phyloP scores from a whole-genome alignment of 768 basidiomycete species.

The Lentinula guzmanii region DNA sequence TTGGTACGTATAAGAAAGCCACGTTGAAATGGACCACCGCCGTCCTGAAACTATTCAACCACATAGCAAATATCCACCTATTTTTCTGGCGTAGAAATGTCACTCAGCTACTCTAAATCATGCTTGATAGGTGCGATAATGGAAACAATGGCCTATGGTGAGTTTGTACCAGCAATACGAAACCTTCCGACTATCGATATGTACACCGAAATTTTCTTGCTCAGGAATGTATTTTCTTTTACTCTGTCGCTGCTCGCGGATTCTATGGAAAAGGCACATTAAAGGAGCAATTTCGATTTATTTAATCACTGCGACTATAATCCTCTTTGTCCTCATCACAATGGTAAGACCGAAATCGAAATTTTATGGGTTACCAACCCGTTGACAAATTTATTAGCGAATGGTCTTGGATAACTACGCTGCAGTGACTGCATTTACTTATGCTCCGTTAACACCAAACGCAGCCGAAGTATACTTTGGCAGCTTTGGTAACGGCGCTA shows the following conservation, averaged over 20 bases:
- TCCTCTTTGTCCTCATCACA: conserved; percentile 11
- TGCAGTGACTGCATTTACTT: conserved; percentile 9
- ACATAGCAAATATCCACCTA: no score
- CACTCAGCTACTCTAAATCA: conserved; percentile 7
- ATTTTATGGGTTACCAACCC: not conserved
- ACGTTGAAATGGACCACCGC: no score
- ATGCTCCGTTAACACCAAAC: conserved; percentile 7
- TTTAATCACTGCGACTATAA: conserved; percentile 3
- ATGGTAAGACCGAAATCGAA: conserved; percentile 1
- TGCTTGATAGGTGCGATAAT: conserved; percentile 7
- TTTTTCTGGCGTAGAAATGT: not conserved
- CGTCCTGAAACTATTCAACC: no score
- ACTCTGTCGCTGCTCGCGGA: conserved; percentile 4
- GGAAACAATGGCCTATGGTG: conserved; percentile 10
- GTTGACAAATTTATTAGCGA: not conserved
- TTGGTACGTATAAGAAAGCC: no score
- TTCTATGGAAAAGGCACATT: conserved; percentile 1
- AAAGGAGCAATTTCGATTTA: not conserved
- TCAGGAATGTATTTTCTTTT: conserved; percentile 7
- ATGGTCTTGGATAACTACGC: conserved; percentile 12
- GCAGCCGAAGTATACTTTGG: conserved; percentile 10
- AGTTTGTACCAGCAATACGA: not conserved
- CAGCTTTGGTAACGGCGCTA: conserved; percentile 11
- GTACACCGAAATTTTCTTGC: no score
- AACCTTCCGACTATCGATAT: not conserved